These are phyloP conservation scores for Sporothrix sp. DNA, from an alignment of 2,329 filamentous ascomycete genomes.

Conservation along the genomic window DNA sequence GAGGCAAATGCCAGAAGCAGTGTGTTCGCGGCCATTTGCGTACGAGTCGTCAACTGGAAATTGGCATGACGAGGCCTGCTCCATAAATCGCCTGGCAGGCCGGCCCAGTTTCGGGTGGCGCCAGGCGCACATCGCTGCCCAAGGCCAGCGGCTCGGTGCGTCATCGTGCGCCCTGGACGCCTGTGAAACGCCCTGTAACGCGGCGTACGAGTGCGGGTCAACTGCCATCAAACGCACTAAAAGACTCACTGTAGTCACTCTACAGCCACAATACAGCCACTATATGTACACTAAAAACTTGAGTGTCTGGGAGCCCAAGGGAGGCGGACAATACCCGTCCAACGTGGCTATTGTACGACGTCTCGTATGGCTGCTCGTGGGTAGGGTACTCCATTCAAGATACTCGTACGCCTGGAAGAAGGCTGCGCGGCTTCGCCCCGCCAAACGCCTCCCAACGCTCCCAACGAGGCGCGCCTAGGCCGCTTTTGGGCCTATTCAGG, in stretches of 20 bases:
- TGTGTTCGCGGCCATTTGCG: neutral
- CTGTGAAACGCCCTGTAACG: too few relatives aligned
- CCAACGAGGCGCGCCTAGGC: neutral
- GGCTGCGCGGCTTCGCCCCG: constrained; percentile 3
- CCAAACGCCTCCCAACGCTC: neutral
- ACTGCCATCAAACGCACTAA: too few relatives aligned
- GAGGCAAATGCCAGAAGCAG: neutral
- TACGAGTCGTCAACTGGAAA: neutral
- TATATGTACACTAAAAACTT: too few relatives aligned
- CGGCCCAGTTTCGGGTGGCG: neutral
- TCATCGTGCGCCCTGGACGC: too few relatives aligned
- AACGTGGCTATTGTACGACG: neutral
- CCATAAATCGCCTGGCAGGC: neutral
- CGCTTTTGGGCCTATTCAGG: neutral
- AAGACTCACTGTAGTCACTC: too few relatives aligned
- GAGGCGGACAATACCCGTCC: too few relatives aligned
- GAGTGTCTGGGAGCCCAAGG: too few relatives aligned
- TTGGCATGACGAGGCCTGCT: constrained; percentile 1
- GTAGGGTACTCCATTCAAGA: too few relatives aligned
- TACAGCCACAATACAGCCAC: too few relatives aligned
- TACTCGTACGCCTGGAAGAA: neutral
- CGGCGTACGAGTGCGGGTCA: too few relatives aligned
- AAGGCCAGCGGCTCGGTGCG: too few relatives aligned
- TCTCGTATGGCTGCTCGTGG: too few relatives aligned
- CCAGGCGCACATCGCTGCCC: neutral